Conservation (phyloP, 1,284 basidiomycete genomes). For the Ceratobasidium sp. region DNA sequence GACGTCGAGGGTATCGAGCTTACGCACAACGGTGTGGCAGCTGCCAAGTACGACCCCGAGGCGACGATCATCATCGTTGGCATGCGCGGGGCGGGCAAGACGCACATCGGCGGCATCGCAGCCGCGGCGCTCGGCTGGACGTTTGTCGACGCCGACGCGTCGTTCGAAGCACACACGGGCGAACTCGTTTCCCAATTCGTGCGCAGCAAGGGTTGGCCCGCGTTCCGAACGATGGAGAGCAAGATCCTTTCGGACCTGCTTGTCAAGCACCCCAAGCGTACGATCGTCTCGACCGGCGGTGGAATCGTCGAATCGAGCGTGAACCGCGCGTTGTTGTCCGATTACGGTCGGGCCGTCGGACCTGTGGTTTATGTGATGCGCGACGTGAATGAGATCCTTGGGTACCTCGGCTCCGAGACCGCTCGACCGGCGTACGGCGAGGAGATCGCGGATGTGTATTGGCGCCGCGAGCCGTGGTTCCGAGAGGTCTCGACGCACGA, state of each 20-base stretch:
- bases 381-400: slow-evolving; percentile 76
- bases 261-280: slow-evolving; percentile 67
- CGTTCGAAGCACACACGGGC: slow-evolving; percentile 77
- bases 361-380: slow-evolving; percentile 80
- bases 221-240: slow-evolving; percentile 77
- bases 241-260: slow-evolving; percentile 74
- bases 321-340: slow-evolving; percentile 77
- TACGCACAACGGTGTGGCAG: slow-evolving; percentile 51
- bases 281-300: slow-evolving; percentile 93
- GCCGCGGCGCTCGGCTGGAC: slow-evolving; percentile 78
- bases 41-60: slow-evolving; percentile 62
- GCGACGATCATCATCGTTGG: slow-evolving; percentile 89
- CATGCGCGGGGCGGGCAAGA: slow-evolving; percentile 98
- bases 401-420: slow-evolving; percentile 83
- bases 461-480: slow-evolving; percentile 89
- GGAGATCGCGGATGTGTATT: slow-evolving; percentile 83
- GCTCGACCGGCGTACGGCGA: slow-evolving; percentile 90
- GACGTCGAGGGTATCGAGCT: slow-evolving; percentile 85
- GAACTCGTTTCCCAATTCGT: slow-evolving; percentile 84
- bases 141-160: slow-evolving; percentile 89
- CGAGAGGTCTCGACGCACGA: slow-evolving; percentile 86
- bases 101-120: slow-evolving; percentile 85
- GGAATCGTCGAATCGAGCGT: slow-evolving; percentile 91
- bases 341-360: slow-evolving; percentile 72
- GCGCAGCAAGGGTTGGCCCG: slow-evolving; percentile 78